Evolutionary conservation across 495 filamentous ascomycete genomes (phyloP).

Genomic region (Hypoxylon crocopeplum): DNA sequence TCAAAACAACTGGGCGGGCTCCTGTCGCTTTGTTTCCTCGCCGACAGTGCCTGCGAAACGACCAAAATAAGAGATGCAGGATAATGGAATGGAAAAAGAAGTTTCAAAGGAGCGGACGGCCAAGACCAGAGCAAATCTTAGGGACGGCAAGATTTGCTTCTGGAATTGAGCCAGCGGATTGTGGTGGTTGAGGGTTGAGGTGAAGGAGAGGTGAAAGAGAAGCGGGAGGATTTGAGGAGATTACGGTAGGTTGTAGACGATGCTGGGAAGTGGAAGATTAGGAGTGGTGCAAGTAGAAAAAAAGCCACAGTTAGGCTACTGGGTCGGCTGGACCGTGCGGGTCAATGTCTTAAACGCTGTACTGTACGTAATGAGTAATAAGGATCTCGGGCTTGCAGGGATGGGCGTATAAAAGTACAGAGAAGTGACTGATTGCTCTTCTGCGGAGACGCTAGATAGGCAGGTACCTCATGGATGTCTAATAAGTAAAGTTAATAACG

Average conservation of each 20-base stretch:
- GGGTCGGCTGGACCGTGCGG: conserved; percentile 31
- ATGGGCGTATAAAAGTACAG: conserved; percentile 1
- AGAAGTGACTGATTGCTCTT: too few species aligned
- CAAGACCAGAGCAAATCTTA: conserved; percentile 59
- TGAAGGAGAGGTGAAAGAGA: conserved; percentile 48
- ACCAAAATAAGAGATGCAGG: conserved; percentile 40
- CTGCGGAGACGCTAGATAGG: too few species aligned
- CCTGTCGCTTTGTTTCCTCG: conserved; percentile 17
- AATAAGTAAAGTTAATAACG: too few species aligned
- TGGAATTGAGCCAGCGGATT: conserved; percentile 54
- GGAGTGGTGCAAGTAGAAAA: conserved; percentile 32
- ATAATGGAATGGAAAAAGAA: conserved; percentile 37
- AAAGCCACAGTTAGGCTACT: conserved; percentile 33
- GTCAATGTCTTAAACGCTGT: conserved; percentile 11
- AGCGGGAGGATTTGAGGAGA: conserved; percentile 26
- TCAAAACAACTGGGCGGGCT: conserved; percentile 12
- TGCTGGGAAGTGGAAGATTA: conserved; percentile 19
- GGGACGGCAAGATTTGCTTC: conserved; percentile 48
- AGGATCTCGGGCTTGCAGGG: conserved; percentile 37
- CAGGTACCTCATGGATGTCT: neutral
- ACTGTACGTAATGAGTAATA: conserved; percentile 12
- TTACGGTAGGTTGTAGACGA: conserved; percentile 32
- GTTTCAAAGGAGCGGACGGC: conserved; percentile 59
- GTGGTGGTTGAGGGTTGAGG: conserved; percentile 35
- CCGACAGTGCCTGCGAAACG: conserved; percentile 15